Conservation (phyloP, 352 stramenopile species). For the Phytophthora vignae region DNA sequence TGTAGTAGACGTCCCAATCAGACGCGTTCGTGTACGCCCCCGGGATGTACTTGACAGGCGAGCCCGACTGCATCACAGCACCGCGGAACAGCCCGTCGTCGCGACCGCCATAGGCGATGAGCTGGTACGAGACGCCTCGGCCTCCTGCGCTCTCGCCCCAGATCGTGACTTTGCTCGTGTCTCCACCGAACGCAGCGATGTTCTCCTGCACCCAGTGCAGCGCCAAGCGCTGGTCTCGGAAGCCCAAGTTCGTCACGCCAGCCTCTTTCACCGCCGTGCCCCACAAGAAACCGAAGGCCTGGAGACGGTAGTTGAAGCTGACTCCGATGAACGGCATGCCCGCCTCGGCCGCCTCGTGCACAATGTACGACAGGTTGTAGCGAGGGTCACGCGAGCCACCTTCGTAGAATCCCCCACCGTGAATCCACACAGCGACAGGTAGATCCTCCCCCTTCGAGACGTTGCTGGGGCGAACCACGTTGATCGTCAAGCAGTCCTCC, state of each 20-base stretch:
- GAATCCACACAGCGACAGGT: conserved; percentile 38
- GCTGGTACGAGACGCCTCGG: conserved; percentile 27
- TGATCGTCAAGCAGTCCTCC: conserved; percentile 34
- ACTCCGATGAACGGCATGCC: conserved; percentile 44
- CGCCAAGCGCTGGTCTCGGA: conserved; percentile 84
- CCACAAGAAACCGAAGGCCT: conserved; percentile 44
- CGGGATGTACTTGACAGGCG: conserved; percentile 9
- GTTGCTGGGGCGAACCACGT: conserved; percentile 39
- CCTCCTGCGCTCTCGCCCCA: conserved; percentile 60
- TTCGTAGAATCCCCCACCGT: conserved; percentile 33
- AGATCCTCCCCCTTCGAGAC: conserved; percentile 23
- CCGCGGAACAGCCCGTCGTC: conserved; percentile 31
- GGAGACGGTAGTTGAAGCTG: conserved; percentile 52
- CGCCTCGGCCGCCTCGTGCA: conserved; percentile 26
- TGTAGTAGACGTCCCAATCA: conserved; percentile 35
- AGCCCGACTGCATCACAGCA: conserved; percentile 37
- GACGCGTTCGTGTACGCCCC: conserved; percentile 24
- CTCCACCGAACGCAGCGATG: conserved; percentile 28
- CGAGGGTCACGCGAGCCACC: conserved; percentile 37
- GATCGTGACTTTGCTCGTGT: conserved; percentile 30
- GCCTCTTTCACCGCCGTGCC: conserved; percentile 42
- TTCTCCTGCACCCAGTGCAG: conserved; percentile 54
- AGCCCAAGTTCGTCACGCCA: conserved; percentile 75
- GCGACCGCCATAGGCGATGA: conserved; percentile 31
- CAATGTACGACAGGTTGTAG: conserved; percentile 44